phyloP scores from a whole-genome alignment of 73 alveolate species.

The Tetrahymena borealis region DNA sequence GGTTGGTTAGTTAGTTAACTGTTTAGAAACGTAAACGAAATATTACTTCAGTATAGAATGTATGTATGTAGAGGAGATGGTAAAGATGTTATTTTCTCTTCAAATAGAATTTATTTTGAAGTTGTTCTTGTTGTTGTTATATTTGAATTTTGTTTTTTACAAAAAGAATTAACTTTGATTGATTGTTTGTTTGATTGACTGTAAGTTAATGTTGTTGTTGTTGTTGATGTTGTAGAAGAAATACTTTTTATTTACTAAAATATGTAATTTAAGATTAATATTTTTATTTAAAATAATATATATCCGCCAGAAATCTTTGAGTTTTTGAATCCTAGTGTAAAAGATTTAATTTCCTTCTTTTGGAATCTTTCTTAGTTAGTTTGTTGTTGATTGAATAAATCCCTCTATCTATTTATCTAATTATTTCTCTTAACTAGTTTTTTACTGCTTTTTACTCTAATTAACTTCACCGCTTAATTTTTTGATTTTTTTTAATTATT shows the following conservation, averaged over 20 bases:
- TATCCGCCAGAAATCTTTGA: neutral
- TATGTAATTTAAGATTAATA: neutral
- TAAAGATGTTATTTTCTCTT: too few species aligned
- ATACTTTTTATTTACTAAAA: neutral
- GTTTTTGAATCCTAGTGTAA: neutral
- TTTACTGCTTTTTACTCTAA: neutral
- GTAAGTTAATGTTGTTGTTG: neutral
- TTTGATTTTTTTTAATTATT: neutral
- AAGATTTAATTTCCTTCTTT: neutral
- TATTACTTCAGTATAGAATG: too few species aligned
- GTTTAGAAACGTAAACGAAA: too few species aligned
- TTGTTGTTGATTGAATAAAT: neutral
- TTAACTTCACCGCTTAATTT: neutral
- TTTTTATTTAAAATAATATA: neutral
- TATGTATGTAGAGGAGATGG: too few species aligned
- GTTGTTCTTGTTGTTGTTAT: too few species aligned
- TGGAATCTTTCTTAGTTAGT: neutral
- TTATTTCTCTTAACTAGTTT: neutral
- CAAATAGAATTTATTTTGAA: too few species aligned
- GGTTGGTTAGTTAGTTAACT: too few species aligned
- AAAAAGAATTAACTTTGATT: neutral
- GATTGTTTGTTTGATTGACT: neutral
- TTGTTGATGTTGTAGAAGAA: neutral
- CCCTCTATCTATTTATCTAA: neutral
- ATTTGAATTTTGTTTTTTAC: too few species aligned